Percentiles rank a stretch among this genome's conserved stretches.
phyloP scores from a whole-genome alignment of 768 basidiomycete species.

The Kwoniella botswanensis region DNA sequence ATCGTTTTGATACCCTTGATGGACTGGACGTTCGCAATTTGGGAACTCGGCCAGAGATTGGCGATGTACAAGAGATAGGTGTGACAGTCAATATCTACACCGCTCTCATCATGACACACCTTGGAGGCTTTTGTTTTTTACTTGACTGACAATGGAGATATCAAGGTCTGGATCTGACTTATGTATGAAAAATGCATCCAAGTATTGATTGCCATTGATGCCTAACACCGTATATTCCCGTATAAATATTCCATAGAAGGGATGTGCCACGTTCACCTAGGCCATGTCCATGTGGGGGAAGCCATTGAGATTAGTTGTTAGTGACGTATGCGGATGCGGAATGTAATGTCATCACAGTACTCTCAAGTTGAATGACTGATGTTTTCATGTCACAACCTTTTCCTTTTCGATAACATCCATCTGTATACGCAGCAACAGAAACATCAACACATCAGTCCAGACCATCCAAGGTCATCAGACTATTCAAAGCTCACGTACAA shows the following conservation, averaged over 20 bases:
- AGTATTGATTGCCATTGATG: too few species aligned
- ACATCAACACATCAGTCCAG: not conserved
- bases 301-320: not conserved
- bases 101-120: too few species aligned
- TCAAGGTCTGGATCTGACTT: too few species aligned
- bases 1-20: too few species aligned
- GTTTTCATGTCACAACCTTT: not conserved
- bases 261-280: not conserved
- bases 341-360: not conserved
- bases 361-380: slow-evolving; percentile 1
- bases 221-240: not conserved
- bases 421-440: not conserved
- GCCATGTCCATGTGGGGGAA: slow-evolving; percentile 6
- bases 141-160: not conserved
- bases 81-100: too few species aligned
- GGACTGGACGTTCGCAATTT: too few species aligned
- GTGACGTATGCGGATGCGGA: slow-evolving; percentile 14
- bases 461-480: not conserved
- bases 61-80: too few species aligned
- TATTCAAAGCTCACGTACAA: not conserved
- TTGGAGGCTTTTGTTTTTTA: too few species aligned
- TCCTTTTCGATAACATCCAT: not conserved
- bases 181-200: too few species aligned
- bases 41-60: too few species aligned
- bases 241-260: not conserved